Conservation (phyloP, 371 early-diverging fungal species). For the Zychaea mexicana region DNA sequence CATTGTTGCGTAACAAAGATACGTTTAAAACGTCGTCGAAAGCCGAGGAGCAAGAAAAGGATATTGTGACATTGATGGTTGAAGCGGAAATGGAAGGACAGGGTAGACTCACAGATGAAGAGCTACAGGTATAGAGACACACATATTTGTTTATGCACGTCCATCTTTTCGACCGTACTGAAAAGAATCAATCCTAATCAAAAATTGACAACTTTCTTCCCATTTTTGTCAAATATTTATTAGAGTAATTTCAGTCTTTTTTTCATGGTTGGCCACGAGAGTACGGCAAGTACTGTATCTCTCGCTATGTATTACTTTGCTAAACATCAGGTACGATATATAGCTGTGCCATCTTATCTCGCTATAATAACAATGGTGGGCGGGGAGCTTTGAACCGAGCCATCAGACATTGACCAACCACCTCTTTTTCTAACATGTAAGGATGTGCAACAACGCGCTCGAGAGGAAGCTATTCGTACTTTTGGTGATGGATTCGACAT, state of each 20-base stretch:
- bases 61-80: slow-evolving; percentile 58
- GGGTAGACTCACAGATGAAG: slow-evolving; percentile 35
- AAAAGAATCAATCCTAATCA: too few species aligned
- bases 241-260: slow-evolving; percentile 26
- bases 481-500: slow-evolving; percentile 49
- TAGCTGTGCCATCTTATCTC: too few species aligned
- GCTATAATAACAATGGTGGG: too few species aligned
- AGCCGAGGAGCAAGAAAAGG: slow-evolving; percentile 25
- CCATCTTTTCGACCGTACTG: too few species aligned
- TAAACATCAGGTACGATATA: slow-evolving; percentile 8
- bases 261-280: slow-evolving; percentile 30
- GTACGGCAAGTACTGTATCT: slow-evolving; percentile 24
- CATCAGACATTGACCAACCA: too few species aligned
- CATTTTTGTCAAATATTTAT: too few species aligned
- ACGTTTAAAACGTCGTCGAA: background rate
- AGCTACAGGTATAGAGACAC: slow-evolving; percentile 42
- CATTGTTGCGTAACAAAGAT: background rate
- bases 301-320: slow-evolving; percentile 32
- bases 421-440: too few species aligned
- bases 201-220: too few species aligned
- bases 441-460: slow-evolving; percentile 49
- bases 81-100: slow-evolving; percentile 38
- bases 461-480: slow-evolving; percentile 49
- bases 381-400: too few species aligned
- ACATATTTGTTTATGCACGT: too few species aligned